Evolutionary conservation across 768 basidiomycete genomes (phyloP), one percentile per base, ranked within the genome.

Genomic region (Cystofilobasidium capitatum): DNA sequence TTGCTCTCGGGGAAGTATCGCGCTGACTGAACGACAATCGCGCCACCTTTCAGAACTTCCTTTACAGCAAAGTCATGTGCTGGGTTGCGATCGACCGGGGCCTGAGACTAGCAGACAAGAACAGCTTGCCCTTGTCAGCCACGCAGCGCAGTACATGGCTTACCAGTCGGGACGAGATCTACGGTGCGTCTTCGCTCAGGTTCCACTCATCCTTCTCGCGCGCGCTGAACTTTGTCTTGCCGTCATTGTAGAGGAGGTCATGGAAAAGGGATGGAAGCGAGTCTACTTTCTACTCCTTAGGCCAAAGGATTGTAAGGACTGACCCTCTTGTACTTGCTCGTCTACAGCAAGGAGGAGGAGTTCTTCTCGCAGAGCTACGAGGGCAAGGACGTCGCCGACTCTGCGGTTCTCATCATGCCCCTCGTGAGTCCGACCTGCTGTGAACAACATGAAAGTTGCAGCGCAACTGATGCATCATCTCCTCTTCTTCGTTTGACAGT

Each of bases 51-150:
- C 20, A 62, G 57, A 64, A 69, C 63, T 69, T 58, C 24, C 40
- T 69, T 26, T 66, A 40, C 49, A 49, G 61, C 14, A 76, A 89
- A 85, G 81, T 93, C 54, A 93, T 93, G 91, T 81, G 92, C 73
- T 69, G 90, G 93, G 93, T 97, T 55, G 93, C 93, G 0, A 85
- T 97, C 65, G 93, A 98, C 73, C 81, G 94, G 80, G 93, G 92
- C 80, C 81, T 98, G 6, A 88, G 96, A 14, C 82, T 99, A 26
- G 90, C 92, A 2, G 92, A 97, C 40, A 99, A 99, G 77, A 85
- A 94, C 20, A 91, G 89, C 0, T 81, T 99, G 4, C 94, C 94
- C 7, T 77, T 77, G 58, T 5, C 5, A 7, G 29, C 51, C 8
- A 76, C 78, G 1, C 75, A 77, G 63, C 70, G 79, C 31, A 33